Conservation (phyloP, 2,329 filamentous ascomycete species). For the Diplodia mutila region DNA sequence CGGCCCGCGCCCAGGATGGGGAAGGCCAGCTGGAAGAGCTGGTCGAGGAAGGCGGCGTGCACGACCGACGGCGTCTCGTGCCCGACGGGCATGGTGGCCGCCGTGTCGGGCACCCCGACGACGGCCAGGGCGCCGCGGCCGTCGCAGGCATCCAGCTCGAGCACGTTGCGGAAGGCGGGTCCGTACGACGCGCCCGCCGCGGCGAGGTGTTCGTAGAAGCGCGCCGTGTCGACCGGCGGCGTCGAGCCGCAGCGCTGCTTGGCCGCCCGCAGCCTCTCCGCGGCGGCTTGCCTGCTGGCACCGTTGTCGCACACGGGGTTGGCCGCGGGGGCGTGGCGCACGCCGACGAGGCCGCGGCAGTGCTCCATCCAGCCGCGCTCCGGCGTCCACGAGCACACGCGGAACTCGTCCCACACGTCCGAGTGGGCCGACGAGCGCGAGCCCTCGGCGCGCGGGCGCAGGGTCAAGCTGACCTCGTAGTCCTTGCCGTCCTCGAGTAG, state of each 20-base stretch:
- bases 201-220: conserved; percentile 11
- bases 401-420: conserved; percentile 25
- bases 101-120: conserved; percentile 18
- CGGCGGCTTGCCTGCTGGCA: not conserved
- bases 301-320: conserved; percentile 1
- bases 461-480: not conserved
- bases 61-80: conserved; percentile 20
- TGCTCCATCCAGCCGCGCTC: conserved; percentile 24
- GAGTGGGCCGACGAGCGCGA: not conserved
- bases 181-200: conserved; percentile 22
- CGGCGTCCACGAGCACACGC: conserved; percentile 14
- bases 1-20: conserved; percentile 18
- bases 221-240: not conserved
- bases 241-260: not conserved
- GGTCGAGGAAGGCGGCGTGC: conserved; percentile 24
- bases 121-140: not conserved
- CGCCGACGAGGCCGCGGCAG: conserved; percentile 22
- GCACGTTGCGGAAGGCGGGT: conserved; percentile 15
- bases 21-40: conserved; percentile 22
- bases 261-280: not conserved
- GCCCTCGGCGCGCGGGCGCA: conserved; percentile 17
- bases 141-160: not conserved
- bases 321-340: not conserved
- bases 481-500: conserved; percentile 19
- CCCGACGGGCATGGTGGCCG: conserved; percentile 5